Evolutionary conservation across 169 alveolate species (phyloP), one percentile per base, ranked within the genome.

Genomic region (Cytauxzoon felis): DNA sequence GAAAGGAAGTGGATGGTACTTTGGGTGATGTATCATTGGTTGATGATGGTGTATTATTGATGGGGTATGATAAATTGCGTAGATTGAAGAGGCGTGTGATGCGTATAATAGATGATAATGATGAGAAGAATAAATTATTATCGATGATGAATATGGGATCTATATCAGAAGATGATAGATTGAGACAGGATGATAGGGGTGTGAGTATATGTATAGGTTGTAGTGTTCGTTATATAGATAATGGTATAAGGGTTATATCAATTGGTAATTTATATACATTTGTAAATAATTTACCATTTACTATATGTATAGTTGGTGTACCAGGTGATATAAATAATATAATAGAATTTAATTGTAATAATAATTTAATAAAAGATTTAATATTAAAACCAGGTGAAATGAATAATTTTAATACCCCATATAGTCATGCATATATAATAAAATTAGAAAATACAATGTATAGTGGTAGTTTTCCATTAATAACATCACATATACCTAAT

Each of bases 211-310:
- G 86, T 16, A 61, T 87, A 49, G 94, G 94, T 0, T 66, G 87
- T 9, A 85, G 90, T 26, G 91, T 88, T 19, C 69, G 94, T 45
- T 83, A 80, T 56, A 89, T 90, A 27, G 90, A 82, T 32, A 65
- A 79, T 53, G 73, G 81, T 45, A 72, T 89, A 19, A 89, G 83
- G 54, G 82, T 89, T 29, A 90, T 89, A 16, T 85, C 87, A 34
- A 70, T 89, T 36, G 81, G 82, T n/a, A 79, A 84, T 67, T 75
- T 88, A 16, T 89, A 78, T 60, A 84, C 82, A n/a, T 87, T 89
- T 54, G 81, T 87, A 19, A 83, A 87, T 7, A 80, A 76, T 32
- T 69, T 87, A 54, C 93, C 93, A 0, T 87, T 85, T 51, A 72
- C 88, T n/a, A 50, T 89, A 1, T 54, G 81, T 41, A 80, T 89